A percentile compares a stretch with the other conserved stretches of the same genome.
These are phyloP conservation scores for Moniliella sp. DNA, from an alignment of 1,284 basidiomycete species.

Conservation along the genomic window DNA sequence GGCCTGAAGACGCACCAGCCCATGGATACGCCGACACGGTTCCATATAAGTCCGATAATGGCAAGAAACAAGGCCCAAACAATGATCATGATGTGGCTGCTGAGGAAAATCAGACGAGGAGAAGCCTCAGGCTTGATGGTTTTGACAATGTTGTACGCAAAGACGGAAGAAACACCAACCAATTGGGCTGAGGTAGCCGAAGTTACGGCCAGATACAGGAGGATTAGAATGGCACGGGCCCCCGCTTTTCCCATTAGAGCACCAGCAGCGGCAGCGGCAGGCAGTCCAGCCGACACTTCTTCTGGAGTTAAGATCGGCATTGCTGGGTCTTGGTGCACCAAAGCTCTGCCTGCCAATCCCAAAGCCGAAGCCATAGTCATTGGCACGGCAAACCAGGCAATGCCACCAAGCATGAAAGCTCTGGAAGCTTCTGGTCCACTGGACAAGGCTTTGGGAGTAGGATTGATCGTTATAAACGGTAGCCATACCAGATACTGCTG, in stretches of 20 bases:
- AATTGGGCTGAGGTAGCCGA: conserved; percentile 72
- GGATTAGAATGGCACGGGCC: conserved; percentile 52
- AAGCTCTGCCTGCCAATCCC: conserved; percentile 42
- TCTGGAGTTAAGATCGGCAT: conserved; percentile 11
- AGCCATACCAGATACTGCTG: conserved; percentile 37
- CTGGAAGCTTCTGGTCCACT: conserved; percentile 59
- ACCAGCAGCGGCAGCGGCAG: conserved; percentile 40
- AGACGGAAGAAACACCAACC: conserved; percentile 49
- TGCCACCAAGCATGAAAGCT: conserved; percentile 67
- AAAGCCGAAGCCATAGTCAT: conserved; percentile 44
- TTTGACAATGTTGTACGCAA: conserved; percentile 45
- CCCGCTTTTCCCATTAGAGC: conserved; percentile 54
- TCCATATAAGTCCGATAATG: conserved; percentile 61
- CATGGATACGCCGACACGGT: conserved; percentile 65
- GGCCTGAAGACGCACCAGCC: too few species aligned
- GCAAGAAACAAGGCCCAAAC: conserved; percentile 59
- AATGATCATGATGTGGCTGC: too few species aligned
- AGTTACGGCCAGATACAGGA: conserved; percentile 46
- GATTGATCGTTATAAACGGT: conserved; percentile 53
- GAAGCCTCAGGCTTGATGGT: too few species aligned
- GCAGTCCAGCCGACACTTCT: conserved; percentile 20
- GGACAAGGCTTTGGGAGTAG: conserved; percentile 58
- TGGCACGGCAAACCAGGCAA: conserved; percentile 48
- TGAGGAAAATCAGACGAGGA: too few species aligned
- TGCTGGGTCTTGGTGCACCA: conserved; percentile 18